Conservation (phyloP, 176 grass and related monocot species). For the Rhynchospora pubera region DNA sequence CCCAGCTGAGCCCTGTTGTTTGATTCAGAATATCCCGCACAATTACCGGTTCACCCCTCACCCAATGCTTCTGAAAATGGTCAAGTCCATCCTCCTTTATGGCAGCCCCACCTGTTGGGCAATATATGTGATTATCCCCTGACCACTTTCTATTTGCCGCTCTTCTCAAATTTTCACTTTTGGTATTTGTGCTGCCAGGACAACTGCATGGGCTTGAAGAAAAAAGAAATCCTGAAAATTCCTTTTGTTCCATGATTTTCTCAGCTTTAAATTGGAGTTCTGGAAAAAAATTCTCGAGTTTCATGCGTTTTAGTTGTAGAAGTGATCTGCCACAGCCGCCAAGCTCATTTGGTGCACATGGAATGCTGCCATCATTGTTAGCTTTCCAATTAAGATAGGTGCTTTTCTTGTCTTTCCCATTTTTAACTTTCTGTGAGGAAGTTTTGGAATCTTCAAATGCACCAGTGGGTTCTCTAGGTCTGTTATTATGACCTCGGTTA, state of each 20-base stretch:
- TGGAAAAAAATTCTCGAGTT: slow-evolving; percentile 35
- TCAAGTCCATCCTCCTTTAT: slow-evolving; percentile 35
- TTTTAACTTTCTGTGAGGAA: not conserved
- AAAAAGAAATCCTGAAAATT: slow-evolving; percentile 8
- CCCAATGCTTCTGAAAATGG: slow-evolving; percentile 85
- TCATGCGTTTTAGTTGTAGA: slow-evolving; percentile 47
- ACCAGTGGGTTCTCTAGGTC: not conserved
- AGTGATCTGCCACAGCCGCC: slow-evolving; percentile 46
- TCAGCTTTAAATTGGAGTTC: slow-evolving; percentile 48
- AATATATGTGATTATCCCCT: slow-evolving; percentile 70
- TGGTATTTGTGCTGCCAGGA: slow-evolving; percentile 23
- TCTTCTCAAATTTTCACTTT: slow-evolving; percentile 16
- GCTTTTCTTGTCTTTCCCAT: not conserved
- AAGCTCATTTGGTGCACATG: slow-evolving; percentile 60
- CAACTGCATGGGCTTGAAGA: slow-evolving; percentile 23
- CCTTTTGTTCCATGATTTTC: slow-evolving; percentile 23
- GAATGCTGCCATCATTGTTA: slow-evolving; percentile 60
- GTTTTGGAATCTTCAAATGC: slow-evolving; percentile 6
- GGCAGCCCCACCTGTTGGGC: slow-evolving; percentile 38
- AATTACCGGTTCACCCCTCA: slow-evolving; percentile 75
- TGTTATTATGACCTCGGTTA: not conserved
- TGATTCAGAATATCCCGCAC: slow-evolving; percentile 53
- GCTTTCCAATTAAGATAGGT: slow-evolving; percentile 36
- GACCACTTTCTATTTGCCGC: slow-evolving; percentile 52
- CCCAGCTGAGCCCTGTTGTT: slow-evolving; percentile 79